Conservation (phyloP, 257 asterid genomes). For the Solanum medicagineum region DNA sequence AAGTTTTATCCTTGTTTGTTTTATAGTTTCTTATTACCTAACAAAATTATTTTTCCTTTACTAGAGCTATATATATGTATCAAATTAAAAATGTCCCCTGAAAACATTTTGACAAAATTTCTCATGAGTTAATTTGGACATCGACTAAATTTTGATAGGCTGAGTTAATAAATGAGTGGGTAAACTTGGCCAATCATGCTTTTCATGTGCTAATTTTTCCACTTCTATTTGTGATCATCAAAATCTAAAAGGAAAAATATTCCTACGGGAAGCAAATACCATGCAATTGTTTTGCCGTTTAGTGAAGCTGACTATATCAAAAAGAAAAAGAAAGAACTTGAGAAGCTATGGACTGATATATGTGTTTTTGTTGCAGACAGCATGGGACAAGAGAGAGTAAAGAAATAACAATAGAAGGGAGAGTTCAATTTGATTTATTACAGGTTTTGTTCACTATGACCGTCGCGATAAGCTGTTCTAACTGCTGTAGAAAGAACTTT, state of each 20-base stretch:
- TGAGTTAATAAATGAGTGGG: neutral
- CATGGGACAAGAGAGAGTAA: slow-evolving; percentile 92
- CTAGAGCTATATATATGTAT: neutral
- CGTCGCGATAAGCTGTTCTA: neutral
- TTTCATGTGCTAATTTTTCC: neutral
- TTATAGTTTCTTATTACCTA: neutral
- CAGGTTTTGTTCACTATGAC: slow-evolving; percentile 47
- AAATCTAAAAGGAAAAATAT: neutral
- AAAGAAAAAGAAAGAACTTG: neutral
- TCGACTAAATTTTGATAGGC: neutral
- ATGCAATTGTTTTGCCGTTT: neutral
- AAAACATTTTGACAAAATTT: neutral
- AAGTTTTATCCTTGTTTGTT: neutral
- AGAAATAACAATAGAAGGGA: slow-evolving; percentile 89
- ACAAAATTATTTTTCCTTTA: neutral
- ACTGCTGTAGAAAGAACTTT: neutral
- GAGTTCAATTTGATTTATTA: slow-evolving; percentile 92
- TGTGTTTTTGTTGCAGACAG: slow-evolving; percentile 54
- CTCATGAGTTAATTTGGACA: neutral
- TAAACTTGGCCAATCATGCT: neutral
- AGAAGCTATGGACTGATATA: slow-evolving; percentile 18
- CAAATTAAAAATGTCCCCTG: neutral
- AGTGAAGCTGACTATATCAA: neutral
- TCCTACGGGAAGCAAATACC: neutral
- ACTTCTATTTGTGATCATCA: neutral